Conservation (phyloP, 345 rosid species). For the Barbarea vulgaris region DNA sequence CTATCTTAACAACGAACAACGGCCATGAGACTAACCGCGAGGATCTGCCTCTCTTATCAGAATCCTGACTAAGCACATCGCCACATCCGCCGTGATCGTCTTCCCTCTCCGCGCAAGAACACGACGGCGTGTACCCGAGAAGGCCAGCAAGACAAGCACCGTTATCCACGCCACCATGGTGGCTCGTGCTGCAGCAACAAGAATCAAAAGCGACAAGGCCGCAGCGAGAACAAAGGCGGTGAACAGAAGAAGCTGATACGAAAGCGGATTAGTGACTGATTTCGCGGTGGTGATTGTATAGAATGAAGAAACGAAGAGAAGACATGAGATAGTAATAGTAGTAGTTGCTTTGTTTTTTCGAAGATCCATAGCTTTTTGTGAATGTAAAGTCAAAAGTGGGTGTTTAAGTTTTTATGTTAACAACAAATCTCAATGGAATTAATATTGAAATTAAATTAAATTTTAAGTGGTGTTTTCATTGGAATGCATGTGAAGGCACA, state of each 20-base stretch:
- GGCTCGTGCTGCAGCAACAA: constrained; percentile 40
- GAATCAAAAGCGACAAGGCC: constrained; percentile 27
- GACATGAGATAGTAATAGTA: constrained; percentile 32
- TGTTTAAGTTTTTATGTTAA: background rate
- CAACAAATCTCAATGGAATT: constrained; percentile 2
- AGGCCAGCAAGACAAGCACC: constrained; percentile 39
- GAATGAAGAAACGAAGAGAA: constrained; percentile 29
- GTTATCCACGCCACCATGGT: constrained; percentile 46
- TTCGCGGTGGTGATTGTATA: constrained; percentile 25
- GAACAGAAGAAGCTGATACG: constrained; percentile 3
- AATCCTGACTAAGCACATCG: constrained; percentile 24
- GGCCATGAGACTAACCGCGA: constrained; percentile 28
- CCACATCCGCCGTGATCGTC: constrained; percentile 36
- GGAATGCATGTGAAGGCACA: constrained; percentile 49
- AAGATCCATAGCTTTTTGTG: constrained; percentile 32
- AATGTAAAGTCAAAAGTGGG: constrained; percentile 16
- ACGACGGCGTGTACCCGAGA: constrained; percentile 43
- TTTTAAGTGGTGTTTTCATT: constrained; percentile 28
- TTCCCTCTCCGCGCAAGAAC: constrained; percentile 35
- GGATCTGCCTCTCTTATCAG: constrained; percentile 30
- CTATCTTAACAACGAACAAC: constrained; percentile 11
- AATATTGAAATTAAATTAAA: background rate
- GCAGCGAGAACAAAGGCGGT: background rate
- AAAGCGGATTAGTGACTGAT: background rate
- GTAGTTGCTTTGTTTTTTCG: constrained; percentile 31